Base-by-base conservation (phyloP, 106 monocot species). In the Hemerocallis citrina region DNA sequence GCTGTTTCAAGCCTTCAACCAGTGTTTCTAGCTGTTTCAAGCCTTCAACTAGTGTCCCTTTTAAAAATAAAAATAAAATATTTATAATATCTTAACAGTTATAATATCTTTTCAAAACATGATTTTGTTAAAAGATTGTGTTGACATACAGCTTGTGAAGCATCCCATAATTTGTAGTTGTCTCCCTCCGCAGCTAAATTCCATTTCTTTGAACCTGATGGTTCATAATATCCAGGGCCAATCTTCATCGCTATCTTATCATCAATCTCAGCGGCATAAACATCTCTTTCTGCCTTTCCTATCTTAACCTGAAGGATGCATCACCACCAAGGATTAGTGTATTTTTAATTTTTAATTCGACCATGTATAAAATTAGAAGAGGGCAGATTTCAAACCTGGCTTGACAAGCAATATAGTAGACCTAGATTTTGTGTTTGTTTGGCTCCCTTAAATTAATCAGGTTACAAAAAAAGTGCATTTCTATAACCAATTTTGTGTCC, bases 241-340 rank as follows among this genome's bases (percentile, higher is more conserved):
- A 90, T 84, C 64, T 95, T 90, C 39, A 89, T 59, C 13, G 75
- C 58, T 62, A 90, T 41, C 51, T 79, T 90, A 47, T 72, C 86
- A 37, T 84, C 95, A 39, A 95, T 84, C 46, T 81, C 74, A 45
- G 95, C 95, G 7, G 86, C 89, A 62, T 95, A 95, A 0, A 95
- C 78, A 52, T 89, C 90, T 65, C 76, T 83, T 61, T 90, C 86
- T 22, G 86, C 81, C 75, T 86, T 90, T 30, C 9, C 57, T 76
- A 90, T 95, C 74, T 84, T 89, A 19, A 95, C 63, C 95, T 95
- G 82, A 39, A 64, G 22, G 12, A 30, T 25, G 25, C 49, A 49
- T 49, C 2, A 49, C 5, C 22, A 14, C 46, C 13, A 1, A 49
- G 24, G 24, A 49, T 49, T 49, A n/a, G n/a, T n/a, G n/a, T n/a